Conservation (phyloP, 441 rosid species). For the Gossypium schwendimanii region DNA sequence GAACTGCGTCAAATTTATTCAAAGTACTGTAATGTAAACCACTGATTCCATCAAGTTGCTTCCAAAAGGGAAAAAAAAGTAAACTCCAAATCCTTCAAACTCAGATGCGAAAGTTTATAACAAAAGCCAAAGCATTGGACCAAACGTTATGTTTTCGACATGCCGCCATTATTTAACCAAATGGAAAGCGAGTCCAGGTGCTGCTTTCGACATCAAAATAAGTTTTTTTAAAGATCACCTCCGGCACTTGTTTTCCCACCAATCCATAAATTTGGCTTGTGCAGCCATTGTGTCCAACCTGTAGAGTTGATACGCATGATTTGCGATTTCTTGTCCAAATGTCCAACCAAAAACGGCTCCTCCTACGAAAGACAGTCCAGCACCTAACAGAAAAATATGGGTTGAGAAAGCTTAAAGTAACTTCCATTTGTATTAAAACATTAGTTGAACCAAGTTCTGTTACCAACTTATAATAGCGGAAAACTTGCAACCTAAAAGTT, state of each 20-base stretch:
- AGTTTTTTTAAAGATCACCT: slow-evolving; percentile 15
- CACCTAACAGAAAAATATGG: slow-evolving; percentile 36
- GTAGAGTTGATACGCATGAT: slow-evolving; percentile 68
- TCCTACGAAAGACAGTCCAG: slow-evolving; percentile 66
- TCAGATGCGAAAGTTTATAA: background rate
- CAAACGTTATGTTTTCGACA: slow-evolving; percentile 15
- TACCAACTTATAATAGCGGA: background rate
- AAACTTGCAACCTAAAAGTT: background rate
- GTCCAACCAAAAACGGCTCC: slow-evolving; percentile 86
- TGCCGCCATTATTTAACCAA: slow-evolving; percentile 20
- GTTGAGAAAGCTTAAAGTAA: background rate
- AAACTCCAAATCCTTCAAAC: background rate
- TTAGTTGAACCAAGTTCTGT: background rate
- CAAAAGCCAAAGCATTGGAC: background rate
- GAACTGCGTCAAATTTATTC: background rate
- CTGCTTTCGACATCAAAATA: background rate
- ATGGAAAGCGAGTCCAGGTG: slow-evolving; percentile 2
- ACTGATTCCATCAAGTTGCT: background rate
- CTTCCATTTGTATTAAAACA: background rate
- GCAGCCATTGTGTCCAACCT: slow-evolving; percentile 79
- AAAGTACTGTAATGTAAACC: background rate
- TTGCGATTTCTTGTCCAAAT: slow-evolving; percentile 74
- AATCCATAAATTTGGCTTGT: slow-evolving; percentile 78
- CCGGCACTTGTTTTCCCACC: slow-evolving; percentile 60
- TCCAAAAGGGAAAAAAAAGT: background rate